These are phyloP conservation scores for Xylariaceae sp. DNA, from an alignment of 2,329 filamentous ascomycete genomes.

Conservation along the genomic window DNA sequence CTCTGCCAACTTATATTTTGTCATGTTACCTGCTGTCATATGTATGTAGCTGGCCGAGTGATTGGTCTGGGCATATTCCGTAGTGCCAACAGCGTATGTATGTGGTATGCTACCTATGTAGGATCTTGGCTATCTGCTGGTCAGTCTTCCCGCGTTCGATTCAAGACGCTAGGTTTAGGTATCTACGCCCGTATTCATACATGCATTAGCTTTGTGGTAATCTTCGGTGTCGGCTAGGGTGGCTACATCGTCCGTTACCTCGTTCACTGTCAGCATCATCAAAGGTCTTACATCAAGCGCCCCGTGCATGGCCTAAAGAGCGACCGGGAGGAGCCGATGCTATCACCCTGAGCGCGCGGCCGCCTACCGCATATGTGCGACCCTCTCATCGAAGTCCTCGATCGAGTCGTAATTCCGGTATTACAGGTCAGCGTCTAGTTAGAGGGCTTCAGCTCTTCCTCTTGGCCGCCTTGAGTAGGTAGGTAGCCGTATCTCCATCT, in stretches of 20 bases:
- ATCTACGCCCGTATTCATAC: neutral
- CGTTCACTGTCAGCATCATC: constrained; percentile 69
- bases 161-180: neutral
- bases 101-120: neutral
- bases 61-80: neutral
- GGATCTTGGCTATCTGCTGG: neutral
- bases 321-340: constrained; percentile 83
- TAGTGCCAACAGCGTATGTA: neutral
- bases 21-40: neutral
- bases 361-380: constrained; percentile 69
- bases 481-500: constrained; percentile 52
- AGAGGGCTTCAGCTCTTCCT: constrained; percentile 37
- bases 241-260: constrained; percentile 88
- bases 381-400: constrained; percentile 67
- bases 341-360: constrained; percentile 84
- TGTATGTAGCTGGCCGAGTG: neutral
- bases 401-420: constrained; percentile 60
- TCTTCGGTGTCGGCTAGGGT: constrained; percentile 41
- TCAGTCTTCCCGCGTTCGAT: neutral
- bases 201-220: constrained; percentile 5
- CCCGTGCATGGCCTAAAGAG: constrained; percentile 86
- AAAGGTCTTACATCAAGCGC: constrained; percentile 50
- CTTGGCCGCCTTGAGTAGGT: constrained; percentile 47
- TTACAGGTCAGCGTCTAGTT: constrained; percentile 2
- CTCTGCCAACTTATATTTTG: neutral